Conservation (phyloP, 306 rosid species). For the Mucuna pruriens region DNA sequence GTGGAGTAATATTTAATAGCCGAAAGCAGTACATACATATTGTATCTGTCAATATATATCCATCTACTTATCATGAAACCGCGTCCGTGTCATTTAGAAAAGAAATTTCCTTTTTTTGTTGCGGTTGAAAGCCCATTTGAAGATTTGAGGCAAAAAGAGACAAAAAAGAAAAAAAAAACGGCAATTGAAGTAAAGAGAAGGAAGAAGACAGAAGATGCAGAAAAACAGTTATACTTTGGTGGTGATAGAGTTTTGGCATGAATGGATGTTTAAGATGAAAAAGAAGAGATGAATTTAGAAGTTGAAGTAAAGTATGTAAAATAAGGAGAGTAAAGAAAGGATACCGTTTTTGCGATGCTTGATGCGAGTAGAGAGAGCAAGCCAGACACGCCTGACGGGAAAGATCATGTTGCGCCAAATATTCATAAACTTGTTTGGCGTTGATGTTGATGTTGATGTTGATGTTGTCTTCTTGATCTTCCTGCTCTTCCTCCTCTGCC, state of each 20-base stretch:
- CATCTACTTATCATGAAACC: background rate
- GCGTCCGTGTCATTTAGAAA: conserved; percentile 17
- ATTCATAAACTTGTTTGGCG: conserved; percentile 30
- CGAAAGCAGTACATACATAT: conserved; percentile 16
- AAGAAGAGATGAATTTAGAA: too few species aligned
- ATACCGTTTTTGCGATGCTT: conserved; percentile 65
- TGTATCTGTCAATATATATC: background rate
- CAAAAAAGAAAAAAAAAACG: too few species aligned
- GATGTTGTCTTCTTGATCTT: conserved; percentile 35
- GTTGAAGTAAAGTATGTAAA: too few species aligned
- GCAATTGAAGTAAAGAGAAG: too few species aligned
- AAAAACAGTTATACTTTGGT: too few species aligned
- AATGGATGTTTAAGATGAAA: too few species aligned
- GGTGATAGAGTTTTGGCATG: too few species aligned
- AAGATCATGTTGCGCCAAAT: conserved; percentile 67
- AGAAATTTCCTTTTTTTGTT: too few species aligned
- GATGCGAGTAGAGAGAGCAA: conserved; percentile 70
- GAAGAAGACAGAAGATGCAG: background rate
- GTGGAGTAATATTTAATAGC: conserved; percentile 2
- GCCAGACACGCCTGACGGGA: conserved; percentile 79
- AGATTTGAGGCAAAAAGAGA: too few species aligned
- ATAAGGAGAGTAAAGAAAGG: background rate
- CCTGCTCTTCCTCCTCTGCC: conserved; percentile 44
- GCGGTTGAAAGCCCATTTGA: too few species aligned
- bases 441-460: too few species aligned